Conservation (phyloP, 257 asterid genomes). For the Petrea volubilis region DNA sequence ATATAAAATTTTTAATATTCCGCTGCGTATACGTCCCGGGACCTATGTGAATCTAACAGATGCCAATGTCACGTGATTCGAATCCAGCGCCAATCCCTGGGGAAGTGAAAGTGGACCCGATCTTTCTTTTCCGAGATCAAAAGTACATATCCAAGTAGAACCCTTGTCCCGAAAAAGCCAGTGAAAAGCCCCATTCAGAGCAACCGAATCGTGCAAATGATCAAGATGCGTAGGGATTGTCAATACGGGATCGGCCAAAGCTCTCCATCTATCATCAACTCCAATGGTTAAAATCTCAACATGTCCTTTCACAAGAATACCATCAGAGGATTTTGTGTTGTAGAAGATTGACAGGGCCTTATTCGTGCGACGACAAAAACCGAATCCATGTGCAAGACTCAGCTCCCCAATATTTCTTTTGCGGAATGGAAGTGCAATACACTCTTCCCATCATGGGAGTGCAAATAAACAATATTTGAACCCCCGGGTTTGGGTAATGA, state of each 20-base stretch:
- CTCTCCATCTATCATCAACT: slow-evolving; percentile 16
- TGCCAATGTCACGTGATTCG: not conserved
- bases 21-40: too few relatives aligned
- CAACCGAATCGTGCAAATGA: not conserved
- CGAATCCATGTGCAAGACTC: not conserved
- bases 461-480: not conserved
- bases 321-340: too few relatives aligned
- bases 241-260: not conserved
- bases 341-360: too few relatives aligned
- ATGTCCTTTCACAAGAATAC: too few relatives aligned
- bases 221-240: not conserved
- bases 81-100: not conserved
- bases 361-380: not conserved
- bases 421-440: slow-evolving; percentile 1
- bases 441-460: slow-evolving; percentile 12
- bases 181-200: slow-evolving; percentile 7
- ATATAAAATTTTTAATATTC: too few relatives aligned
- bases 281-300: slow-evolving; percentile 17
- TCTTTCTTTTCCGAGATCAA: slow-evolving; percentile 5
- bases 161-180: not conserved
- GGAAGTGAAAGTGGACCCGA: not conserved
- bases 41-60: too few relatives aligned
- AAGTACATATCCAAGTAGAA: not conserved
- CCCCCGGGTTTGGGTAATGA: not conserved
- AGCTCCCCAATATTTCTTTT: not conserved